A percentile compares a stretch with the other conserved stretches of the same genome.
Evolutionary conservation across 768 basidiomycete species (phyloP).

Genomic region (Russula griseocarnosa): DNA sequence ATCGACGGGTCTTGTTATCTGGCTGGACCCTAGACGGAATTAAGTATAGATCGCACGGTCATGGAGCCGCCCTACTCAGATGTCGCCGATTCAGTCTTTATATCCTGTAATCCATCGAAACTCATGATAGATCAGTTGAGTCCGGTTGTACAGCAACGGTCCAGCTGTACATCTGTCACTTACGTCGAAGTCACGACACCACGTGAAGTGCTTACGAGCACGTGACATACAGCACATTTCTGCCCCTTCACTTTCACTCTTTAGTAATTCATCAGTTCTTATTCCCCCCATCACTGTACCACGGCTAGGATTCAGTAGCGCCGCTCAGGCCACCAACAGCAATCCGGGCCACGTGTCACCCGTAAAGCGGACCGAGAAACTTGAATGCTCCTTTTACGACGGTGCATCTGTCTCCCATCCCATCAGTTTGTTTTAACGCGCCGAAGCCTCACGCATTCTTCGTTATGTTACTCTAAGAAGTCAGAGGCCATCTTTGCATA

Average conservation of each 20-base stretch:
- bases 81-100: slow-evolving; percentile 44
- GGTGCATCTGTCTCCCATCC: neutral
- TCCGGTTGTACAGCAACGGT: neutral
- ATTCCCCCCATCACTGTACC: too few species aligned
- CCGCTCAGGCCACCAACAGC: too few species aligned
- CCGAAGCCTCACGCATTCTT: neutral
- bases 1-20: slow-evolving; percentile 84
- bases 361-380: neutral
- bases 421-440: neutral
- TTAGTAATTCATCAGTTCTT: too few species aligned
- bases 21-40: slow-evolving; percentile 51
- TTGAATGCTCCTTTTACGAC: slow-evolving; percentile 21
- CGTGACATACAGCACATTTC: too few species aligned
- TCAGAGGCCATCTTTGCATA: slow-evolving; percentile 12
- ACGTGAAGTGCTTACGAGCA: too few species aligned
- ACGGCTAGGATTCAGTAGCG: too few species aligned
- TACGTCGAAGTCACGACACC: too few species aligned
- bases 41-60: slow-evolving; percentile 10
- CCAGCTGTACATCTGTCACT: too few species aligned
- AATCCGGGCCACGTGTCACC: neutral
- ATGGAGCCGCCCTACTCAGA: slow-evolving; percentile 35
- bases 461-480: slow-evolving; percentile 10
- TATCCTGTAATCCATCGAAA: slow-evolving; percentile 42
- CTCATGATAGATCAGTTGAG: slow-evolving; percentile 20
- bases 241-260: too few species aligned